phyloP scores from a whole-genome alignment of 148 eudicot genomes.

The Vaccinium vitisidaea region DNA sequence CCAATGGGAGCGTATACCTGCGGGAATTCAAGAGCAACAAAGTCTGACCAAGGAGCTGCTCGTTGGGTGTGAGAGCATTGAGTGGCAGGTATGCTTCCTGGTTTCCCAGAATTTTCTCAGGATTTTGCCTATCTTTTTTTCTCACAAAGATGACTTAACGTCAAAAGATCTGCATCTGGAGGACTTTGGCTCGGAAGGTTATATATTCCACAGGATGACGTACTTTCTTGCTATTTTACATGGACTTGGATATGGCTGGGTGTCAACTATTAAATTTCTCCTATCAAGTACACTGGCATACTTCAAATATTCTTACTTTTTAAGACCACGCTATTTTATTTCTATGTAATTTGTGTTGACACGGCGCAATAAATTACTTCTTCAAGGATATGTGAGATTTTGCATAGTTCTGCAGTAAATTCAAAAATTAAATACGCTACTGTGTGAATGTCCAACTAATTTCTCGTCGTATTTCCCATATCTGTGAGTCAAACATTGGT shows the following conservation, averaged over 20 bases:
- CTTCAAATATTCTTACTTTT: neutral
- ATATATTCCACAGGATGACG: neutral
- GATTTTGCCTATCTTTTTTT: neutral
- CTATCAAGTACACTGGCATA: neutral
- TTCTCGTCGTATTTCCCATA: neutral
- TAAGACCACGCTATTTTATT: neutral
- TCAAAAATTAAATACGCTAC: neutral
- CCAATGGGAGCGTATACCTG: constrained; percentile 61
- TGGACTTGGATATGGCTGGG: neutral
- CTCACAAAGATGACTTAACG: neutral
- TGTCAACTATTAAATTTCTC: neutral
- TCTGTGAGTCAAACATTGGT: neutral
- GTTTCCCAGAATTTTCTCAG: neutral
- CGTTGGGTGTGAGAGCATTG: constrained; percentile 74
- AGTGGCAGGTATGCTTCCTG: constrained; percentile 74
- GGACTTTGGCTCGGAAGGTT: neutral
- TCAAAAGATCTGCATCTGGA: neutral
- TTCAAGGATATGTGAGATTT: neutral
- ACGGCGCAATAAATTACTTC: neutral
- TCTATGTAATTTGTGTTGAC: neutral
- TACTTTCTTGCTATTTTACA: neutral
- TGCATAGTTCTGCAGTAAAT: neutral
- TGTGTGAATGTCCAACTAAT: neutral
- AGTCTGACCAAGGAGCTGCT: constrained; percentile 54
- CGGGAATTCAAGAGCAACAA: constrained; percentile 44